Evolutionary conservation across 176 grass and related monocot genomes (phyloP).

Genomic region (Tillandsia fasciculata): DNA sequence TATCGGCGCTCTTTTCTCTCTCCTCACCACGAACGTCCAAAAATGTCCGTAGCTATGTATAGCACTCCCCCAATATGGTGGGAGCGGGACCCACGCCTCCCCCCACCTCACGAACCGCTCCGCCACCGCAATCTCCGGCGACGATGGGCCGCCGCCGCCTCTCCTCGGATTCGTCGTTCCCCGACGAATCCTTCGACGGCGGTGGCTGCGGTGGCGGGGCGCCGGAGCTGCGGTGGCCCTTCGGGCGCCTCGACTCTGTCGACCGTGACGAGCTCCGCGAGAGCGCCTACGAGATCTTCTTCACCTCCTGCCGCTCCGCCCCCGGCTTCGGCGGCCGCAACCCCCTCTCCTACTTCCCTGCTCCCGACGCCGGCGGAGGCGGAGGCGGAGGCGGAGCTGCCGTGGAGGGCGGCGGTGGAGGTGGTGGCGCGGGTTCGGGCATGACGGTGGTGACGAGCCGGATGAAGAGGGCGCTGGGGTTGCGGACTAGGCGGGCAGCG

Average conservation of each 20-base stretch:
- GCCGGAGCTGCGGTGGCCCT: conserved; percentile 51
- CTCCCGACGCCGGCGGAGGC: neutral
- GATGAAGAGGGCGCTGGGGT: conserved; percentile 42
- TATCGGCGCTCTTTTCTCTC: neutral
- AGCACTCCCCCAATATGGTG: neutral
- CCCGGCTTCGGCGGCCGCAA: conserved; percentile 14
- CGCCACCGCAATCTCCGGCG: neutral
- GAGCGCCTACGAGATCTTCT: conserved; percentile 55
- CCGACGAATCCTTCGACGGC: no score
- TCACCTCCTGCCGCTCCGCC: conserved; percentile 29
- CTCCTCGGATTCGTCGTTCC: conserved; percentile 17
- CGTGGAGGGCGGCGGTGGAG: neutral
- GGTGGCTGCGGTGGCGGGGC: conserved; percentile 6
- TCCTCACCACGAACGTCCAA: neutral
- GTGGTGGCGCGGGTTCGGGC: conserved; percentile 4
- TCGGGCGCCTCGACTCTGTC: conserved; percentile 36
- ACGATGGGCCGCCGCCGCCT: conserved; percentile 20
- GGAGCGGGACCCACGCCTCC: neutral
- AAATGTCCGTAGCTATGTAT: neutral
- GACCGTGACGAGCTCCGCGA: conserved; percentile 34
- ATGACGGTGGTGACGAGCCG: conserved; percentile 44
- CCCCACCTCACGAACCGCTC: neutral
- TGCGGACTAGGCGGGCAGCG: conserved; percentile 28
- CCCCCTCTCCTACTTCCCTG: neutral
- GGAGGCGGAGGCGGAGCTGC: neutral